These are phyloP conservation scores for Hirsutella thompsonii DNA, from an alignment of 2,329 filamentous ascomycete genomes.

Conservation along the genomic window DNA sequence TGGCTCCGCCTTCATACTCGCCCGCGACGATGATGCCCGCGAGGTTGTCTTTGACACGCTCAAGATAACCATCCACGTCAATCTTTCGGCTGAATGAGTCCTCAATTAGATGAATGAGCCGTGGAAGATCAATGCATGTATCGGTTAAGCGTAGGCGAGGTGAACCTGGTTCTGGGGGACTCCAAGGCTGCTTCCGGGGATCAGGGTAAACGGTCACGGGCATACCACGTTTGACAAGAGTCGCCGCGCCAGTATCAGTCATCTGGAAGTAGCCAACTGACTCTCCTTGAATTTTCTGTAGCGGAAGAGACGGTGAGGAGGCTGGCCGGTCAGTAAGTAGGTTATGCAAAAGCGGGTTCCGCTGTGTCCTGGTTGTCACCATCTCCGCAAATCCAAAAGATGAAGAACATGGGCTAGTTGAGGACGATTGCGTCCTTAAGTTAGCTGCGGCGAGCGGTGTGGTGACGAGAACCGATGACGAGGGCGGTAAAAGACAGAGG, in stretches of 20 bases:
- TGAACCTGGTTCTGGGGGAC: constrained; percentile 43
- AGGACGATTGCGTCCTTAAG: constrained; percentile 17
- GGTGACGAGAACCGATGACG: constrained; percentile 79
- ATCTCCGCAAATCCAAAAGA: constrained; percentile 33
- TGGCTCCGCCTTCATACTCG: constrained; percentile 89
- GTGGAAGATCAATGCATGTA: constrained; percentile 66
- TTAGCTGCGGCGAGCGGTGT: constrained; percentile 71
- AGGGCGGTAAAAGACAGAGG: constrained; percentile 64
- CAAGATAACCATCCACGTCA: constrained; percentile 70
- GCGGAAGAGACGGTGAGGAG: constrained; percentile 80
- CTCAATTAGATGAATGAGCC: constrained; percentile 77
- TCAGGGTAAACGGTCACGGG: constrained; percentile 75
- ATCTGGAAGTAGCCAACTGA: constrained; percentile 17
- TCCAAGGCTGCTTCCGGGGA: constrained; percentile 57
- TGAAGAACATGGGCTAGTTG: constrained; percentile 33
- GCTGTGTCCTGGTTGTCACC: constrained; percentile 39
- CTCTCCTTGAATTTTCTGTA: constrained; percentile 42
- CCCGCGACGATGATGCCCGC: constrained; percentile 91
- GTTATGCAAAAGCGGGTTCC: constrained; percentile 89
- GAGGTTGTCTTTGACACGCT: constrained; percentile 65
- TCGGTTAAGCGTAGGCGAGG: constrained; percentile 62
- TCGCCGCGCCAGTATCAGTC: constrained; percentile 39
- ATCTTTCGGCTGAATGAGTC: constrained; percentile 83
- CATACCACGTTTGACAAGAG: constrained; percentile 84
- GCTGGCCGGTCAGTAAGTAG: constrained; percentile 89